A percentile compares a stretch with the other conserved stretches of the same genome.
Evolutionary conservation across 768 basidiomycete species (phyloP).

Genomic region (Gymnopilus junonius): DNA sequence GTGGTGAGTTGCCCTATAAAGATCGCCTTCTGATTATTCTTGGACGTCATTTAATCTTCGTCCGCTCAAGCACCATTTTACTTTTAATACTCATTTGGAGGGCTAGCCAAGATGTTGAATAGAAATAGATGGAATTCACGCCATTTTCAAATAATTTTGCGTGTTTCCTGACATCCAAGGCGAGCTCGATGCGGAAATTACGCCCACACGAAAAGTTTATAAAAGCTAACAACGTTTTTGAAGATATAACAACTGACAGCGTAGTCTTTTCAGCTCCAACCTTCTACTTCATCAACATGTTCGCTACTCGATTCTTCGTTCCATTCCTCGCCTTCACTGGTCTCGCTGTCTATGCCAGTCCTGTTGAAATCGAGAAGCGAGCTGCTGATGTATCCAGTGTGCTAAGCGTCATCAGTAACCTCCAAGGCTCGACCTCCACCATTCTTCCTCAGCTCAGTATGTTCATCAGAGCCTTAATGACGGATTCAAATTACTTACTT

Average conservation of each 20-base stretch:
- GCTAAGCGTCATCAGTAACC: neutral
- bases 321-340: neutral
- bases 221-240: neutral
- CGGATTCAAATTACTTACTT: neutral
- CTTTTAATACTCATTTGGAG: neutral
- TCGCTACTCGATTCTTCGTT: neutral
- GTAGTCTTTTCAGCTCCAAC: neutral
- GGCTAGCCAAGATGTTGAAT: neutral
- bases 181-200: neutral
- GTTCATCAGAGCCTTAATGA: neutral
- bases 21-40: neutral
- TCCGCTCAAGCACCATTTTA: neutral
- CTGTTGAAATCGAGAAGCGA: neutral
- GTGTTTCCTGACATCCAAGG: neutral
- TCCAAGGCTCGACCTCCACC: neutral
- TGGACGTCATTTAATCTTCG: neutral
- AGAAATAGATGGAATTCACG: neutral
- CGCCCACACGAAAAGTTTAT: neutral
- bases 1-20: neutral
- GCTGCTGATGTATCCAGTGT: neutral
- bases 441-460: slow-evolving; percentile 6
- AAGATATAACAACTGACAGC: neutral
- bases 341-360: neutral
- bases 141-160: neutral
- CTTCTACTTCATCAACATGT: slow-evolving; percentile 1